Percentiles rank a stretch among this genome's conserved stretches.
phyloP scores from a whole-genome alignment of 345 rosid species.

The Excoecaria agallocha region DNA sequence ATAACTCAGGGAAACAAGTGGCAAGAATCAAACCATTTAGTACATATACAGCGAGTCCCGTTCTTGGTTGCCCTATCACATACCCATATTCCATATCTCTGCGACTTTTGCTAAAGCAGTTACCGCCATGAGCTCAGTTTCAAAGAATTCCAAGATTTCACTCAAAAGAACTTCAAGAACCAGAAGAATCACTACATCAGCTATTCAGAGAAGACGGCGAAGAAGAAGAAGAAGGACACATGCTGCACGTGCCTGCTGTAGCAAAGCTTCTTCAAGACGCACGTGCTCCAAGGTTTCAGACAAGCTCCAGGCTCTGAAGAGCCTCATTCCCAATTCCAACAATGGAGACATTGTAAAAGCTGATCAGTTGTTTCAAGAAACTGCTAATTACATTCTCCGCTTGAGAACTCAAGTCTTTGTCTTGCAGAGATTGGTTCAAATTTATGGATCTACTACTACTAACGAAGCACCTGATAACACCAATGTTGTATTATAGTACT shows the following conservation, averaged over 20 bases:
- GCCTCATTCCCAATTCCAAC: conserved; percentile 46
- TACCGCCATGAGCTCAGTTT: conserved; percentile 20
- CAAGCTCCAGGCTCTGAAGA: conserved; percentile 72
- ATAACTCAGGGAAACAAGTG: conserved; percentile 21
- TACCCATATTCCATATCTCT: conserved; percentile 2
- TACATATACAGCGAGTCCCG: conserved; percentile 44
- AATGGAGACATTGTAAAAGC: conserved; percentile 29
- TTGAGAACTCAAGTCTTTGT: conserved; percentile 63
- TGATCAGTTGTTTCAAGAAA: conserved; percentile 63
- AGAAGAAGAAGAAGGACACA: not conserved
- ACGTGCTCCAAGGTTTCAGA: conserved; percentile 40
- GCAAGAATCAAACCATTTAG: conserved; percentile 20
- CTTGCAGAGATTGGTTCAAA: conserved; percentile 58
- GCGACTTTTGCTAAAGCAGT: not conserved
- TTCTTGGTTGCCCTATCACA: not conserved
- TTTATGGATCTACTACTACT: conserved; percentile 50
- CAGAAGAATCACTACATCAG: not conserved
- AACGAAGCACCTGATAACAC: conserved; percentile 14
- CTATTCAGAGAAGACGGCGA: not conserved
- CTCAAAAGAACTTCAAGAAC: conserved; percentile 10
- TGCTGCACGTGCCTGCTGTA: conserved; percentile 11
- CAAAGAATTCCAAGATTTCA: conserved; percentile 32
- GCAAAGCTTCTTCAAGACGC: conserved; percentile 9
- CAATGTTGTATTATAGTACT: conserved; percentile 21
- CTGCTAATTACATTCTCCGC: conserved; percentile 74